phyloP scores from a whole-genome alignment of 345 rosid genomes.

The Conringia planisiliqua region DNA sequence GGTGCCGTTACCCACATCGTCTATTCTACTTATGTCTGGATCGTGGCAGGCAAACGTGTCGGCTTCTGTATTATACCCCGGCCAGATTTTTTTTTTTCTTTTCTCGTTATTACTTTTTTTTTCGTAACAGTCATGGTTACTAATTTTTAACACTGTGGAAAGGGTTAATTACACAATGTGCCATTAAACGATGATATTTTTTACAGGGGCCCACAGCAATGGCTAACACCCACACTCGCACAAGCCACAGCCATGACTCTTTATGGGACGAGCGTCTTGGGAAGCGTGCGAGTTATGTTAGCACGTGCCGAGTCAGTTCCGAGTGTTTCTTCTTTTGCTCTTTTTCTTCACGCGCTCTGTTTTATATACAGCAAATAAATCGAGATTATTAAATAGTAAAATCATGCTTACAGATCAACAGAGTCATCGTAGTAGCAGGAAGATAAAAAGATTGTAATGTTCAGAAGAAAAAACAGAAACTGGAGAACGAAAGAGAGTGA shows the following conservation, averaged over 20 bases:
- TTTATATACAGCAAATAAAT: neutral
- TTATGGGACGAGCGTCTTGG: slow-evolving; percentile 28
- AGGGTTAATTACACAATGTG: slow-evolving; percentile 9
- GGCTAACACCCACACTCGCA: slow-evolving; percentile 33
- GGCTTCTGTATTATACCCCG: slow-evolving; percentile 30
- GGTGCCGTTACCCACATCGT: slow-evolving; percentile 27
- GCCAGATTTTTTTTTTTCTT: neutral
- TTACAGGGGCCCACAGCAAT: slow-evolving; percentile 21
- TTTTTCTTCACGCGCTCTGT: neutral
- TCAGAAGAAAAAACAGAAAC: neutral
- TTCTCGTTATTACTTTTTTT: neutral
- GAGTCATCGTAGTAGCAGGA: neutral
- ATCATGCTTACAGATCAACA: neutral
- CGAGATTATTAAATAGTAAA: neutral
- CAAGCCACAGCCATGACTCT: slow-evolving; percentile 28
- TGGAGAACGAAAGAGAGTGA: neutral
- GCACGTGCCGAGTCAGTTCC: slow-evolving; percentile 23
- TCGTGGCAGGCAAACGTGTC: slow-evolving; percentile 43
- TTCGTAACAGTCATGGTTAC: neutral
- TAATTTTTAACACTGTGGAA: neutral
- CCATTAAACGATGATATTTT: neutral
- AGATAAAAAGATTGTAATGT: neutral
- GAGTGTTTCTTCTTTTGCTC: neutral
- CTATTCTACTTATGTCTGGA: slow-evolving; percentile 28
- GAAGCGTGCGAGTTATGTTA: slow-evolving; percentile 19